Evolutionary conservation across 2,329 filamentous ascomycete genomes (phyloP), one percentile per base, ranked within the genome.

Genomic region (Neoascochyta sp.): DNA sequence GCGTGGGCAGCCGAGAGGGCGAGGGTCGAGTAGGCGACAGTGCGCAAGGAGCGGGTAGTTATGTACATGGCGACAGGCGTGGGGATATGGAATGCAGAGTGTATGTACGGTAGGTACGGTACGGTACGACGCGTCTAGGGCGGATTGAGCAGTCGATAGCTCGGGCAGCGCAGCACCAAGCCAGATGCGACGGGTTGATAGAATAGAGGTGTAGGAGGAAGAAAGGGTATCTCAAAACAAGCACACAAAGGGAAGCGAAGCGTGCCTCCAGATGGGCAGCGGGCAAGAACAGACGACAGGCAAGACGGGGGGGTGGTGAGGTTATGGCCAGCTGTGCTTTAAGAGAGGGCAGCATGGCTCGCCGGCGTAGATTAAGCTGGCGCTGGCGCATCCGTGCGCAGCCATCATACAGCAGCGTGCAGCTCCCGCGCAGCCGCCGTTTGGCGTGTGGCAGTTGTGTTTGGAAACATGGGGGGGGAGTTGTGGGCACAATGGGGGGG

Each of bases 1-100:
- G 81, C 81, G 30, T 75, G 71, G 19, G 68, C 69, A 25, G 69
- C 62, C 36, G 74, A 72, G 31, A 76, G 48, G 12, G 68, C 57
- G 22, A 73, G 43, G n/a, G 63, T 52, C 12, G 67, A 52, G 34
- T 60, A 66, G 41, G 60, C 56, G 35, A 66, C 47, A 24, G 62
- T 50, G 41, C 59, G 65, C 57, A 74, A 65, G 27, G 51, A 65
- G 44, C 39, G 41, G 10, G 50, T 37, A 23, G 48, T 43, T 34
- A 62, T 42, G 39, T 57, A 45, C 61, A 64, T 64, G 36, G 45
- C 35, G 43, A 19, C 13, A 32, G 47, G 12, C 29, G 36, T 37
- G 33, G n/a, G n/a, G n/a, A n/a, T n/a, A n/a, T n/a, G n/a, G n/a
- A n/a, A n/a, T n/a, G n/a, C n/a, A n/a, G n/a, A n/a, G n/a, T n/a